phyloP scores from a whole-genome alignment of 2,329 filamentous ascomycete genomes.

The Paraphoma sp. region DNA sequence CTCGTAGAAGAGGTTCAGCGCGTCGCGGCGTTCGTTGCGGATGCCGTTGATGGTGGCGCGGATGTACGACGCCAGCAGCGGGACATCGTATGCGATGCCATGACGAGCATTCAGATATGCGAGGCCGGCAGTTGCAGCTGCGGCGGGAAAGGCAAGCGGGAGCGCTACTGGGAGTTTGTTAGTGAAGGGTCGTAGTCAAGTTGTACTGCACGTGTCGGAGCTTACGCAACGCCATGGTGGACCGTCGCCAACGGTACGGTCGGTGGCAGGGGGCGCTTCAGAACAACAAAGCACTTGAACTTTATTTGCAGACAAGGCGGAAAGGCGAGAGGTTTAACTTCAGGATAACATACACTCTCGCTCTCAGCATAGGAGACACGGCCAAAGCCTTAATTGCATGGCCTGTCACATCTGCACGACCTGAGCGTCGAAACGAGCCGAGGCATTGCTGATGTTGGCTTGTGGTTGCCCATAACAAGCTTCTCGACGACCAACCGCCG shows the following conservation, averaged over 20 bases:
- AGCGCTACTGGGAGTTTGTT: conserved; percentile 24
- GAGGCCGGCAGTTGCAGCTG: conserved; percentile 51
- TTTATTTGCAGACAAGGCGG: no score
- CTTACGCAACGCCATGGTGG: conserved; percentile 18
- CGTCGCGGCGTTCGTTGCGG: conserved; percentile 62
- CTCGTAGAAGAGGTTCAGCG: conserved; percentile 62
- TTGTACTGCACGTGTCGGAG: neutral
- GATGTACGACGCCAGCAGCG: conserved; percentile 63
- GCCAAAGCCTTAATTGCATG: no score
- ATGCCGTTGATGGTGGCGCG: conserved; percentile 54
- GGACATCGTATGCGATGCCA: conserved; percentile 67
- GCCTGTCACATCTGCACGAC: no score
- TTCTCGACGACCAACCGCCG: no score
- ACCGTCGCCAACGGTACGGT: neutral
- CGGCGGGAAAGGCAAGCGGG: conserved; percentile 39
- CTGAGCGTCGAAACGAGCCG: neutral
- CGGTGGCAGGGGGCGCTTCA: neutral
- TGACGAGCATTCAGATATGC: conserved; percentile 74
- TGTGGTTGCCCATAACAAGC: neutral
- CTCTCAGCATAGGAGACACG: no score
- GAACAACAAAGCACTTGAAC: neutral
- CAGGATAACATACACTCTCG: no score
- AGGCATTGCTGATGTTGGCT: neutral
- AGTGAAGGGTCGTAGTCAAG: neutral
- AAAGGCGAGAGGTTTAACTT: no score